Conservation (phyloP, 345 rosid species). For the Leavenworthia alabamica region DNA sequence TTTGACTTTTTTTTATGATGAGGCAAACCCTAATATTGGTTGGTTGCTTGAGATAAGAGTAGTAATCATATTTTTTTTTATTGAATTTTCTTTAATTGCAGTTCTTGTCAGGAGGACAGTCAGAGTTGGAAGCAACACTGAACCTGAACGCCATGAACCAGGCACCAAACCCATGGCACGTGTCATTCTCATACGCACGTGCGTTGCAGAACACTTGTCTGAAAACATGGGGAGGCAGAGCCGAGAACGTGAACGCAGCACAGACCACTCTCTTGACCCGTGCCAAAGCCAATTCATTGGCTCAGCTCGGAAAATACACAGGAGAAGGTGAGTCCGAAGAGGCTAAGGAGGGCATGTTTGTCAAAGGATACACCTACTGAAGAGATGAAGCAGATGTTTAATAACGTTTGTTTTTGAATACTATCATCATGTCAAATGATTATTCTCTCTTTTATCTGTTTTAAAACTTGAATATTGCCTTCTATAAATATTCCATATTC, state of each 20-base stretch:
- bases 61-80: slow-evolving; percentile 1
- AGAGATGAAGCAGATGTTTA: slow-evolving; percentile 20
- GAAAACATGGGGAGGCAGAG: slow-evolving; percentile 91
- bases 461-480: too few relatives aligned
- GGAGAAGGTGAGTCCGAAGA: slow-evolving; percentile 91
- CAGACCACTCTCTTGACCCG: slow-evolving; percentile 63
- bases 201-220: slow-evolving; percentile 92
- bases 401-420: slow-evolving; percentile 22
- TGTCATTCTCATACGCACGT: slow-evolving; percentile 94
- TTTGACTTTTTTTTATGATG: neutral
- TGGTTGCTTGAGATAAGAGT: slow-evolving; percentile 3
- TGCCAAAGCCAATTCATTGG: slow-evolving; percentile 83
- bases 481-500: too few relatives aligned
- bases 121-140: slow-evolving; percentile 93
- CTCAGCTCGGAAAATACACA: slow-evolving; percentile 92
- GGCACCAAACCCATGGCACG: slow-evolving; percentile 83
- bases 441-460: too few relatives aligned
- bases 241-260: slow-evolving; percentile 79
- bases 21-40: slow-evolving; percentile 1
- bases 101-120: slow-evolving; percentile 99
- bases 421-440: slow-evolving; percentile 26
- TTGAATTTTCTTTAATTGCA: slow-evolving; percentile 28
- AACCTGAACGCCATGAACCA: slow-evolving; percentile 98
- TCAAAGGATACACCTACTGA: slow-evolving; percentile 76
- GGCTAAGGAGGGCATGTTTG: slow-evolving; percentile 89